phyloP scores from a whole-genome alignment of 345 rosid genomes.

The Tarenaya hassleriana region DNA sequence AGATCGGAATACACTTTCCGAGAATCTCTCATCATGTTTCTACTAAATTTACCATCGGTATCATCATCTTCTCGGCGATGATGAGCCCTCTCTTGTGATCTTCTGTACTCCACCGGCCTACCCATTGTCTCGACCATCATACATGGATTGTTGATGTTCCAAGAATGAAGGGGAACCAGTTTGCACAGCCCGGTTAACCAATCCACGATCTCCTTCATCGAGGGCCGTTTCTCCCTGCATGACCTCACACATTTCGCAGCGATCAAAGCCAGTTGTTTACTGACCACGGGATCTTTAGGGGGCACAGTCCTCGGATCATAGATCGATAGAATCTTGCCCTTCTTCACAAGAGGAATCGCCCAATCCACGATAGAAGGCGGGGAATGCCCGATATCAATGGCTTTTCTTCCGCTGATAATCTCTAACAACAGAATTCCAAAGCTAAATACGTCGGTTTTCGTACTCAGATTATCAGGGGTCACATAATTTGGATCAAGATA shows the following conservation, averaged over 20 bases:
- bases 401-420: conserved; percentile 91
- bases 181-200: conserved; percentile 71
- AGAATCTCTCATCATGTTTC: conserved; percentile 32
- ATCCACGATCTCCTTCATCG: conserved; percentile 77
- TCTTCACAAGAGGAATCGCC: conserved; percentile 87
- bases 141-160: conserved; percentile 96
- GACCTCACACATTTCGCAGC: conserved; percentile 95
- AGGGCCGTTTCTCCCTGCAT: conserved; percentile 90
- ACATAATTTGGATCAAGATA: conserved; percentile 95
- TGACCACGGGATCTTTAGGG: conserved; percentile 56
- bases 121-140: conserved; percentile 92
- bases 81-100: neutral
- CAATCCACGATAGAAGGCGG: conserved; percentile 93
- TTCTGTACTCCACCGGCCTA: conserved; percentile 45
- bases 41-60: conserved; percentile 28
- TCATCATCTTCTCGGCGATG: conserved; percentile 17
- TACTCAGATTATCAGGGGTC: conserved; percentile 91
- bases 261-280: conserved; percentile 75
- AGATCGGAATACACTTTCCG: conserved; percentile 64
- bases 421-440: conserved; percentile 93
- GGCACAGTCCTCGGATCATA: conserved; percentile 69
- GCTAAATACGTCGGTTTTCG: conserved; percentile 93
- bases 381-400: conserved; percentile 82
- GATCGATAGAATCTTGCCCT: conserved; percentile 70
- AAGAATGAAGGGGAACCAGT: conserved; percentile 71